Percentiles rank a stretch among this genome's conserved stretches.
These are phyloP conservation scores for Andrographis paniculata DNA, from an alignment of 305 asterid genomes.

Conservation along the genomic window DNA sequence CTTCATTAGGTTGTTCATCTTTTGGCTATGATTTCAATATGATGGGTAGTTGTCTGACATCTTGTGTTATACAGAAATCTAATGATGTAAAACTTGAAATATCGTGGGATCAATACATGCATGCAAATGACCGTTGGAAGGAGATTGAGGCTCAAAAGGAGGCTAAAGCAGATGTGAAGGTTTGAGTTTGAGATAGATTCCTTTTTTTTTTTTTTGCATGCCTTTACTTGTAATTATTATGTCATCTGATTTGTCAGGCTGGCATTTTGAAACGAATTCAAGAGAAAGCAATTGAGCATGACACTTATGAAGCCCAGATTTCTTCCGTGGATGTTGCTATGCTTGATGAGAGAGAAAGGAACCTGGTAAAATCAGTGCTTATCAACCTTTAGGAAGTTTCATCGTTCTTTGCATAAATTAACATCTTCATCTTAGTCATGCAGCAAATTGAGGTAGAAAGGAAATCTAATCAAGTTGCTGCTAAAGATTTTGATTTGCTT, in stretches of 20 bases:
- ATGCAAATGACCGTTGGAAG: constrained; percentile 52
- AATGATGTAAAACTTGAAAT: constrained; percentile 47
- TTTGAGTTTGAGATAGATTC: constrained; percentile 20
- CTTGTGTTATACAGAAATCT: constrained; percentile 39
- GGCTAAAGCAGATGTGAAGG: constrained; percentile 68
- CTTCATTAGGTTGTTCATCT: constrained; percentile 7
- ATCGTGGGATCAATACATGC: constrained; percentile 38
- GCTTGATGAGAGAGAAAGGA: constrained; percentile 74
- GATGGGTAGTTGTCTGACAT: constrained; percentile 20
- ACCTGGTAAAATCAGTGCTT: constrained; percentile 37
- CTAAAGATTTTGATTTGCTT: constrained; percentile 39
- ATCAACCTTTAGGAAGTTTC: constrained; percentile 6
- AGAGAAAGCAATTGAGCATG: constrained; percentile 55
- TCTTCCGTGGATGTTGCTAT: constrained; percentile 43
- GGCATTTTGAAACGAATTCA: constrained; percentile 44
- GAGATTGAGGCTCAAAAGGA: constrained; percentile 51
- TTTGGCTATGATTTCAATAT: constrained; percentile 17
- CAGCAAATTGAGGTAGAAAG: constrained; percentile 73
- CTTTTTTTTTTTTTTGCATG: constrained; percentile 5
- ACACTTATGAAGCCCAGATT: constrained; percentile 48
- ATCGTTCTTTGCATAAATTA: constrained; percentile 20
- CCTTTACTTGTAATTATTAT: constrained; percentile 14
- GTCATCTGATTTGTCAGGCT: constrained; percentile 31
- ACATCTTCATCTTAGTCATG: constrained; percentile 20
- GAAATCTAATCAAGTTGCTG: constrained; percentile 50